These are phyloP conservation scores for Kitagawia praeruptora DNA, from an alignment of 129 eudicot genomes.

Conservation along the genomic window DNA sequence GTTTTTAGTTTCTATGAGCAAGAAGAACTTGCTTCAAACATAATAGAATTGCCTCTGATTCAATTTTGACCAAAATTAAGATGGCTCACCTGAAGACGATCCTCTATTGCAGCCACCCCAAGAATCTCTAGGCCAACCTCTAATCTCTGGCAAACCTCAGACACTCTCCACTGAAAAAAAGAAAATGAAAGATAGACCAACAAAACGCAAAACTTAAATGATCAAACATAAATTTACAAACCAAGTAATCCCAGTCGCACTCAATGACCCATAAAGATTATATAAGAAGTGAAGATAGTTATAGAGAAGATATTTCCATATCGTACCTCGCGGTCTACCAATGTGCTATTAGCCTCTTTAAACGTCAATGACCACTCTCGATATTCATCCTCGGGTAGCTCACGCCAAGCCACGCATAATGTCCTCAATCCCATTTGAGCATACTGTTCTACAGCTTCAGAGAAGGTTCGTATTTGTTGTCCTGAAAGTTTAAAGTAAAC, in stretches of 20 bases:
- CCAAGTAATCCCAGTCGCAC: neutral
- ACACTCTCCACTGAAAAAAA: constrained; percentile 79
- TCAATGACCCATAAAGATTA: neutral
- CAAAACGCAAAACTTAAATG: neutral
- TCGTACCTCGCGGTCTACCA: constrained; percentile 88
- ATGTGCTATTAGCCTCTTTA: constrained; percentile 88
- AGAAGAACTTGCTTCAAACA: neutral
- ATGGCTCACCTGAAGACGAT: constrained; percentile 72
- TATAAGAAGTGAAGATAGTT: neutral
- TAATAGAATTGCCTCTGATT: neutral
- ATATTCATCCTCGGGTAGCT: constrained; percentile 70
- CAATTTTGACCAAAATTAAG: neutral
- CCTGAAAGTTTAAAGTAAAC: constrained; percentile 30
- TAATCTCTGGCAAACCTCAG: constrained; percentile 91
- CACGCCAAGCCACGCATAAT: constrained; percentile 94
- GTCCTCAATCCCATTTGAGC: constrained; percentile 91
- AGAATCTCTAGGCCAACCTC: constrained; percentile 80
- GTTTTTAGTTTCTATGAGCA: constrained; percentile 11
- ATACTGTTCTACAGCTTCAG: constrained; percentile 95
- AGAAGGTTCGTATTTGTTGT: constrained; percentile 57
- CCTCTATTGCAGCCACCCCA: constrained; percentile 98
- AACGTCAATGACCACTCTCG: constrained; percentile 81
- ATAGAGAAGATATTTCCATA: neutral
- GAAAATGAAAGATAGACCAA: neutral
- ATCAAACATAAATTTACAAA: neutral